Evolutionary conservation across 2,329 filamentous ascomycete genomes (phyloP).

Genomic region (Aspergillus arachidicola): DNA sequence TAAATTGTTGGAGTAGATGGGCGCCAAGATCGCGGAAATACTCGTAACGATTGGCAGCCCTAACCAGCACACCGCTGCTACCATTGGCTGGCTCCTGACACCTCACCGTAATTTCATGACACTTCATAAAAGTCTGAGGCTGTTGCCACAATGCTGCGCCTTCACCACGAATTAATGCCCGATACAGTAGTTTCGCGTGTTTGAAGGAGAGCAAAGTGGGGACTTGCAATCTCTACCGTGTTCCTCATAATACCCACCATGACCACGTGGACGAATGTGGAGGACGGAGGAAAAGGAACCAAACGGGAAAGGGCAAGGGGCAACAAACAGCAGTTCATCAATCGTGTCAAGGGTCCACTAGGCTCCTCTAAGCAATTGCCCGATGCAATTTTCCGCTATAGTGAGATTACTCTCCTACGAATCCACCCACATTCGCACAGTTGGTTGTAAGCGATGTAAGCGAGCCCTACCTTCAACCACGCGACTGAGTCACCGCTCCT

Average conservation of each 20-base stretch:
- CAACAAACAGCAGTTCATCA: not conserved
- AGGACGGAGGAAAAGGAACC: not conserved
- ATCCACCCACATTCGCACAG: too few relatives aligned
- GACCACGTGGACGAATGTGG: not conserved
- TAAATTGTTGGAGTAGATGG: not conserved
- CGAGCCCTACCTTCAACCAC: not conserved
- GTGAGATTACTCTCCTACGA: not conserved
- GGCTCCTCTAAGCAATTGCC: not conserved
- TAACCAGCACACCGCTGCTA: not conserved
- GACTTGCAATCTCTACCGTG: not conserved
- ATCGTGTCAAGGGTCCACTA: not conserved
- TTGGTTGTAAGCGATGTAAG: too few relatives aligned
- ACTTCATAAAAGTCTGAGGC: not conserved
- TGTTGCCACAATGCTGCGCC: not conserved
- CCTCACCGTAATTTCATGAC: not conserved
- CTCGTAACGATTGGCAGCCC: not conserved
- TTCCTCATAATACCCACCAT: not conserved
- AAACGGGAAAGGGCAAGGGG: not conserved
- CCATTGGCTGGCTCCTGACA: not conserved
- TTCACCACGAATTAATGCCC: not conserved
- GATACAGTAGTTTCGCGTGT: not conserved
- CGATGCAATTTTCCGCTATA: not conserved
- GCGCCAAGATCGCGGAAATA: not conserved
- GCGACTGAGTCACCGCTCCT: not conserved
- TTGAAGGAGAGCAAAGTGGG: not conserved